These are phyloP conservation scores for Rosa lucieae DNA, from an alignment of 306 rosid species.

Conservation along the genomic window DNA sequence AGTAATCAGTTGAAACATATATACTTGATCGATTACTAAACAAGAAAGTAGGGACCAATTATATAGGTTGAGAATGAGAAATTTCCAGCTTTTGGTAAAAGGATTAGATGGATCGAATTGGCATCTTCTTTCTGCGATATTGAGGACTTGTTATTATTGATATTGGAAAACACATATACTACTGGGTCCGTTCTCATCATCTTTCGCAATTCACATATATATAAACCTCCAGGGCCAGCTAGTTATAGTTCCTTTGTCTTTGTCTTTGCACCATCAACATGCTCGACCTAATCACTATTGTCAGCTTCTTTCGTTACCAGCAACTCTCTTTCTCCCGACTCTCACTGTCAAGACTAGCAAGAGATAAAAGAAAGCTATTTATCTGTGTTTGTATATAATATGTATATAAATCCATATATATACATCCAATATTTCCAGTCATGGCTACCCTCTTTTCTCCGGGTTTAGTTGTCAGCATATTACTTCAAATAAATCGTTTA, in stretches of 20 bases:
- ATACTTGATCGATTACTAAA: neutral
- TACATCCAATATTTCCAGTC: no score
- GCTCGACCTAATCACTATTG: neutral
- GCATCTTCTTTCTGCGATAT: constrained; percentile 21
- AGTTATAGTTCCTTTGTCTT: constrained; percentile 42
- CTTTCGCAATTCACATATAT: neutral
- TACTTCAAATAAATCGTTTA: no score
- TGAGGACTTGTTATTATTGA: constrained; percentile 16
- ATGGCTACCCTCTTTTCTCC: no score
- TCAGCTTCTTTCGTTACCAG: neutral
- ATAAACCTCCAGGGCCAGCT: constrained; percentile 21
- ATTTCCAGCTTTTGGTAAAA: constrained; percentile 1
- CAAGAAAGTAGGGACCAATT: constrained; percentile 20
- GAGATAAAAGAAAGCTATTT: neutral
- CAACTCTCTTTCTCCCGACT: neutral
- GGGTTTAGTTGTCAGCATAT: no score
- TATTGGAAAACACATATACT: constrained; percentile 15
- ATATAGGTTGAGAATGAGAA: neutral
- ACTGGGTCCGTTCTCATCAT: constrained; percentile 31
- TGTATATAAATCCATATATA: neutral
- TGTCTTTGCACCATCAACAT: constrained; percentile 27
- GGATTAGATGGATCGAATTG: neutral
- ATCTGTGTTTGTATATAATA: neutral
- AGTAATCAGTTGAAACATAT: neutral
- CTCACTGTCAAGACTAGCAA: neutral